Conservation (phyloP, 768 basidiomycete genomes). For the Exidia glandulosa region DNA sequence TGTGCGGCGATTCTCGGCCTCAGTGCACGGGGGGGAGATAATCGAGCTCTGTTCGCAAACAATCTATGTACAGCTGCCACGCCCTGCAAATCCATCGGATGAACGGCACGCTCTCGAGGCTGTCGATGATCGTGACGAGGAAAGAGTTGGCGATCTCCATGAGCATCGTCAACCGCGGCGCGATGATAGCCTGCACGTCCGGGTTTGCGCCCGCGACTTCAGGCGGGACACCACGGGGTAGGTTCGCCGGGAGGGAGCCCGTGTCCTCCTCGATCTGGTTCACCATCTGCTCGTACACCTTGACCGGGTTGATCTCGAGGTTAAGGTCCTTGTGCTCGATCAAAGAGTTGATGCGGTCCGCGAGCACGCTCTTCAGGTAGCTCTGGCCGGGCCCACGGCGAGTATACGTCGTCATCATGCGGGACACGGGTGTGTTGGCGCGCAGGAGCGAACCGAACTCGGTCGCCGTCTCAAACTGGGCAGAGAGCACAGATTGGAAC, state of each 20-base stretch:
- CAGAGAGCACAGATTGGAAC: slow-evolving; percentile 97
- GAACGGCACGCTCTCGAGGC: slow-evolving; percentile 96
- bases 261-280: slow-evolving; percentile 98
- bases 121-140: slow-evolving; percentile 93
- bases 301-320: slow-evolving; percentile 97
- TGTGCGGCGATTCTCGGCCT: too few relatives aligned
- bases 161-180: slow-evolving; percentile 92
- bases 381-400: slow-evolving; percentile 97
- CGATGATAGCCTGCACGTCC: slow-evolving; percentile 97
- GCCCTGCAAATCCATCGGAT: slow-evolving; percentile 99
- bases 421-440: slow-evolving; percentile 96
- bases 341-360: slow-evolving; percentile 95
- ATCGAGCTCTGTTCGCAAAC: too few relatives aligned
- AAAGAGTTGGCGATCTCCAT: slow-evolving; percentile 99
- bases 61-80: too few relatives aligned
- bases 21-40: too few relatives aligned
- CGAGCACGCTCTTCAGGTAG: slow-evolving; percentile 93
- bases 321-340: slow-evolving; percentile 99
- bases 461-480: slow-evolving; percentile 97
- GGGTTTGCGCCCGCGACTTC: slow-evolving; percentile 89
- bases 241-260: slow-evolving; percentile 77
- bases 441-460: slow-evolving; percentile 96
- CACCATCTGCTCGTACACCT: slow-evolving; percentile 99
- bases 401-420: slow-evolving; percentile 99
- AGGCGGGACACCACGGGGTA: slow-evolving; percentile 87